These are phyloP conservation scores for Hypoxylon sp. DNA, from an alignment of 2,329 filamentous ascomycete genomes.

Conservation along the genomic window DNA sequence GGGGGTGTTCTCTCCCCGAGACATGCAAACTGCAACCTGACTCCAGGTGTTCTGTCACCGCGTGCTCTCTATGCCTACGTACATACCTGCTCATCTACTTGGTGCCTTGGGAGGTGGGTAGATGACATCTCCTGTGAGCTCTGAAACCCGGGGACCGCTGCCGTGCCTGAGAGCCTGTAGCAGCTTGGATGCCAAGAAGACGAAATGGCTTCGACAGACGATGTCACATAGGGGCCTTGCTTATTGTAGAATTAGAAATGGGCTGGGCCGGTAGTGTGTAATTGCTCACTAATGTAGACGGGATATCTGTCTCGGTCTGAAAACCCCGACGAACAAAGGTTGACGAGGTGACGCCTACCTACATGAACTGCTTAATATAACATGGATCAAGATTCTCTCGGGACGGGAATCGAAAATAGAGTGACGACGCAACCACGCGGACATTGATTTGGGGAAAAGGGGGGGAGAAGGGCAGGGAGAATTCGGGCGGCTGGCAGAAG, in stretches of 20 bases:
- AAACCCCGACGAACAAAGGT: slow-evolving; percentile 9
- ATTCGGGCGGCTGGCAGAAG: background rate
- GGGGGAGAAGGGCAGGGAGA: background rate
- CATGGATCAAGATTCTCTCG: slow-evolving; percentile 15
- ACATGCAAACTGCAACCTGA: no score
- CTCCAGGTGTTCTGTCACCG: no score
- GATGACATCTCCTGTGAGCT: slow-evolving; percentile 6
- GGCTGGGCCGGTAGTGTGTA: slow-evolving; percentile 18
- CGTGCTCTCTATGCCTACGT: no score
- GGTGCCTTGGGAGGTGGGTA: background rate
- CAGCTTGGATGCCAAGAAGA: slow-evolving; percentile 19
- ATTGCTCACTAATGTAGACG: slow-evolving; percentile 39
- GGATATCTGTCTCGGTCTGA: slow-evolving; percentile 6
- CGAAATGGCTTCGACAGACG: background rate
- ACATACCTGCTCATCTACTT: no score
- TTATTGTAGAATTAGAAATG: slow-evolving; percentile 33
- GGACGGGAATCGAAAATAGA: slow-evolving; percentile 14
- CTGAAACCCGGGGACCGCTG: slow-evolving; percentile 11
- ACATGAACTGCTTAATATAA: slow-evolving; percentile 11
- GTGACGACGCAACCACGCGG: slow-evolving; percentile 1
- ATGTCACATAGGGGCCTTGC: slow-evolving; percentile 19
- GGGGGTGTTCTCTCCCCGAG: slow-evolving; percentile 12
- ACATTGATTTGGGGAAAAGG: slow-evolving; percentile 25
- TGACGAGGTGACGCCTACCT: background rate
- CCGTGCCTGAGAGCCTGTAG: background rate